phyloP scores from a whole-genome alignment of 495 filamentous ascomycete genomes.

The Pyrenula massariospora region DNA sequence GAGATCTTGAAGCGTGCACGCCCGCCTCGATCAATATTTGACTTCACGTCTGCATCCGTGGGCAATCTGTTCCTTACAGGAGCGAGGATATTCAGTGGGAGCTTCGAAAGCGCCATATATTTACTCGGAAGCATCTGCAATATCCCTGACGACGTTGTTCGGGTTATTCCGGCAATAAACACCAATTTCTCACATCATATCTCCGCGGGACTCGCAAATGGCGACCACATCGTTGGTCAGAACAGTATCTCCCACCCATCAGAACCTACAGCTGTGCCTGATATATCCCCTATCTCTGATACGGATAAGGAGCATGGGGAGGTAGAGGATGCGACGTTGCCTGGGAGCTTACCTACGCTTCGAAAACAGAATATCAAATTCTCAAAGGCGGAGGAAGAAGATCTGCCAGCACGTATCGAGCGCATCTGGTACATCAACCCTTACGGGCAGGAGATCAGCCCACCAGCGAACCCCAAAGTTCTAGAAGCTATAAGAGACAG shows the following conservation, averaged over 20 bases:
- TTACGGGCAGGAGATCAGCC: conserved; percentile 83
- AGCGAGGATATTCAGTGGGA: conserved; percentile 69
- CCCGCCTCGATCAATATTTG: conserved; percentile 64
- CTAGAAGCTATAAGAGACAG: conserved; percentile 50
- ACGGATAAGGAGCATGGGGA: conserved; percentile 17
- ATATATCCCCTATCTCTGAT: conserved; percentile 11
- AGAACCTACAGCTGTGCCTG: conserved; percentile 36
- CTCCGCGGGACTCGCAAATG: conserved; percentile 65
- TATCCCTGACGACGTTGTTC: conserved; percentile 55
- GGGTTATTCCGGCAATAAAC: conserved; percentile 82
- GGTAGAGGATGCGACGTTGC: conserved; percentile 78
- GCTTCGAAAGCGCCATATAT: conserved; percentile 73
- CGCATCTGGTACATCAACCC: conserved; percentile 96
- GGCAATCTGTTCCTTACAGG: conserved; percentile 90
- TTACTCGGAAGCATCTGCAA: conserved; percentile 70
- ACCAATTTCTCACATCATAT: conserved; percentile 93
- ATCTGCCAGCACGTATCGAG: conserved; percentile 64
- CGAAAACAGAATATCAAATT: conserved; percentile 70
- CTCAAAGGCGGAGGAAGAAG: conserved; percentile 46
- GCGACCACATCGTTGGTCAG: conserved; percentile 75
- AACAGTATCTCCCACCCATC: conserved; percentile 86
- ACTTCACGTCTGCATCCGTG: conserved; percentile 80
- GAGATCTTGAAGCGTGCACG: conserved; percentile 83
- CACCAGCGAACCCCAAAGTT: conserved; percentile 68
- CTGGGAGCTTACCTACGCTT: conserved; percentile 69